These are phyloP conservation scores for Domatiomyces catenatus DNA, from an alignment of 2,329 filamentous ascomycete species.

Conservation along the genomic window DNA sequence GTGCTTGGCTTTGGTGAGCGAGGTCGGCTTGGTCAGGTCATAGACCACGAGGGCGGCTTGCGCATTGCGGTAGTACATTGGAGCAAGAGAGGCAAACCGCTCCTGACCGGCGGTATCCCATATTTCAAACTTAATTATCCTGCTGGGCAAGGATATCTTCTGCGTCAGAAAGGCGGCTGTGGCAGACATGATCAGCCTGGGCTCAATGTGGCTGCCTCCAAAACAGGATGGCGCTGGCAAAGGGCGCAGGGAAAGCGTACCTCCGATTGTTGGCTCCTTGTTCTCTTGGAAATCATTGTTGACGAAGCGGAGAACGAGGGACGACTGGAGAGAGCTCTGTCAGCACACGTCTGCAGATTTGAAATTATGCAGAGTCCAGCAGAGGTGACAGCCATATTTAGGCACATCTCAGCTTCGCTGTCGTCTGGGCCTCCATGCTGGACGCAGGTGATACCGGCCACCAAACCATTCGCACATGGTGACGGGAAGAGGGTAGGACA, in stretches of 20 bases:
- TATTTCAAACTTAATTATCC: slow-evolving; percentile 86
- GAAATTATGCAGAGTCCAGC: not conserved
- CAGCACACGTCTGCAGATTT: slow-evolving; percentile 3
- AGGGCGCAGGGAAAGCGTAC: slow-evolving; percentile 36
- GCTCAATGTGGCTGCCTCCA: not conserved
- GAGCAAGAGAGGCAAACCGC: slow-evolving; percentile 86
- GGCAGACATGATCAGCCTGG: slow-evolving; percentile 1
- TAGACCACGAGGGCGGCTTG: slow-evolving; percentile 96
- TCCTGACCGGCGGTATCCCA: slow-evolving; percentile 98
- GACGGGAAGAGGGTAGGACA: not conserved
- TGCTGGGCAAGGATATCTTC: slow-evolving; percentile 83
- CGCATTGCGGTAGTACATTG: slow-evolving; percentile 99
- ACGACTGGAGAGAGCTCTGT: slow-evolving; percentile 52
- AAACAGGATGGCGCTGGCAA: not conserved
- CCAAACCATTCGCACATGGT: not conserved
- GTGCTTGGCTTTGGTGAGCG: slow-evolving; percentile 91
- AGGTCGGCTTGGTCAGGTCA: slow-evolving; percentile 92
- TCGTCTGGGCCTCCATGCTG: not conserved
- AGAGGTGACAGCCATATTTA: not conserved
- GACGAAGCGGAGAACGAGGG: slow-evolving; percentile 91
- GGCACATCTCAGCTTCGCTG: not conserved
- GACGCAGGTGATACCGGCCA: not conserved
- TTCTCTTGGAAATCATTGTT: slow-evolving; percentile 99
- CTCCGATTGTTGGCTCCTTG: slow-evolving; percentile 97
- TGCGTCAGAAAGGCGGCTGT: slow-evolving; percentile 93